These are phyloP conservation scores for Barnettozyma pratensis DNA, from an alignment of 805 yeast genomes.

Conservation along the genomic window DNA sequence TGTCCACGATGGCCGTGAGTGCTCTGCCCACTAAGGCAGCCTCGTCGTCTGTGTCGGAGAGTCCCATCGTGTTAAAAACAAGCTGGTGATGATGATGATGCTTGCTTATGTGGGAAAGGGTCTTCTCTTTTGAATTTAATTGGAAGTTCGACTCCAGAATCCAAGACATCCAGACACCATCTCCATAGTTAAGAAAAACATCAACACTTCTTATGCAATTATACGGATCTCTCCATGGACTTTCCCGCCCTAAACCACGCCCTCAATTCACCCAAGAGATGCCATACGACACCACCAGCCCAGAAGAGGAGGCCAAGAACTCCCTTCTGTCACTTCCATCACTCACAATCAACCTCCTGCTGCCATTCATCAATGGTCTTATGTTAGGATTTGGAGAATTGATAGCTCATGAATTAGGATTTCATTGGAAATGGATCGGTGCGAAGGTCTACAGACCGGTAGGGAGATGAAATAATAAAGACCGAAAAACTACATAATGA, in stretches of 20 bases:
- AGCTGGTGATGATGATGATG: too few species aligned
- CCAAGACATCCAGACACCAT: not conserved
- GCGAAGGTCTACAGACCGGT: constrained; percentile 43
- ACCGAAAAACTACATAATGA: not conserved
- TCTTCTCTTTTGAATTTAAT: too few species aligned
- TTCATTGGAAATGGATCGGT: constrained; percentile 69
- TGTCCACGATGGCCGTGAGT: constrained; percentile 63
- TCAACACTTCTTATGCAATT: too few species aligned
- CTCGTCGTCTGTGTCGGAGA: constrained; percentile 26
- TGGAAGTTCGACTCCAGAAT: too few species aligned
- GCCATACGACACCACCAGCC: not conserved
- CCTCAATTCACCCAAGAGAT: not conserved
- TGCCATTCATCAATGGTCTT: constrained; percentile 89
- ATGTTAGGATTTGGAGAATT: constrained; percentile 97
- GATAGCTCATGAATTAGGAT: constrained; percentile 88
- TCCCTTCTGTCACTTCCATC: constrained; percentile 4
- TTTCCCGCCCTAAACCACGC: too few species aligned
- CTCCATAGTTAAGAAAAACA: not conserved
- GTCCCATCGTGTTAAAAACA: not conserved
- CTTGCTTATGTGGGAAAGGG: too few species aligned
- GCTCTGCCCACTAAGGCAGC: constrained; percentile 53
- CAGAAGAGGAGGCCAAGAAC: not conserved
- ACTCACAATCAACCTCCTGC: constrained; percentile 67
- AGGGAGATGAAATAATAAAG: not conserved
- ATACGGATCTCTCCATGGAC: too few species aligned